Percentiles rank a stretch among this genome's conserved stretches.
Conservation (phyloP, 306 rosid species). For the Castanea crenata region DNA sequence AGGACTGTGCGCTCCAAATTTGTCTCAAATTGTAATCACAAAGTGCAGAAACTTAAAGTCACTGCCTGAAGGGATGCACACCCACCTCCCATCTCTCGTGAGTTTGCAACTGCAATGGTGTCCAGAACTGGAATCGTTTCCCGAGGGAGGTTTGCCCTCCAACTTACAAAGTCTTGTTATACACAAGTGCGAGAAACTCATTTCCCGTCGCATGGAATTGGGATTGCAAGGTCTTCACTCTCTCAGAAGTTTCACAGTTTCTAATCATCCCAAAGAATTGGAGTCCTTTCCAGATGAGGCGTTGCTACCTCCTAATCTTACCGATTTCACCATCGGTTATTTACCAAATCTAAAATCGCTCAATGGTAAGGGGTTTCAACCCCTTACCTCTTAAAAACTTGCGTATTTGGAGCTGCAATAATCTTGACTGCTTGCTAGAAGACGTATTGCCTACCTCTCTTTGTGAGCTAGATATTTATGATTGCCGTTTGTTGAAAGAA, state of each 20-base stretch:
- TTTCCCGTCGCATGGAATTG: no score
- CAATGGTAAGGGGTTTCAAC: slow-evolving; percentile 21
- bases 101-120: fast-evolving
- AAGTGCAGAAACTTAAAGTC: fast-evolving
- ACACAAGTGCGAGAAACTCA: fast-evolving
- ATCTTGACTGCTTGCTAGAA: slow-evolving; percentile 18
- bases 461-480: fast-evolving
- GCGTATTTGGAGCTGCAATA: fast-evolving
- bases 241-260: no score
- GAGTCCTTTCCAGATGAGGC: not conserved
- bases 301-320: not conserved
- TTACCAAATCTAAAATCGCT: not conserved
- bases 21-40: fast-evolving
- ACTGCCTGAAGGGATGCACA: no score
- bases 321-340: fast-evolving
- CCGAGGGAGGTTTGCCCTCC: no score
- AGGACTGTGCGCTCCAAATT: no score
- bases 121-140: no score
- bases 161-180: no score
- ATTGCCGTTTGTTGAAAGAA: not conserved
- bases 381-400: slow-evolving; percentile 14
- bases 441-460: slow-evolving; percentile 3
- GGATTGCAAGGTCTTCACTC: no score
- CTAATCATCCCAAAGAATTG: fast-evolving
- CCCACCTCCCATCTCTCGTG: no score